Evolutionary conservation across 768 basidiomycete genomes (phyloP), one percentile per base, ranked within the genome.

Genomic region (Lactifluus volemus): DNA sequence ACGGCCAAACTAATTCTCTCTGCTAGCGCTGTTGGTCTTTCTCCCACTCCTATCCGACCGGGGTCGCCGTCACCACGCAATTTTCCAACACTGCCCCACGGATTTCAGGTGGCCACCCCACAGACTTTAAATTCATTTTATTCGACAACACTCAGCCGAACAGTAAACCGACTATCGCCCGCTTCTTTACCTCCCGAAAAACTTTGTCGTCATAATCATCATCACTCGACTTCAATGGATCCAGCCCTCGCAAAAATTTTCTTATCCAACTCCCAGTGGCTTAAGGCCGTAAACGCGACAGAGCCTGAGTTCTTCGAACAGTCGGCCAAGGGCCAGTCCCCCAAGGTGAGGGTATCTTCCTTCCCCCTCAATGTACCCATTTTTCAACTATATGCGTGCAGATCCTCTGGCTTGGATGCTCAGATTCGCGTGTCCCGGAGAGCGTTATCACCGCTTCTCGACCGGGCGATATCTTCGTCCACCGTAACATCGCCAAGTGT

Each of bases 401-500:
- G 88, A 76, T 85, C 11, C 81, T 88, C 67, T 90, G 86, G 87
- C 81, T 90, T 68, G 86, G 88, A 53, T 90, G 88, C 71, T 80
- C 90, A 41, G 92, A 95, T 71, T 93, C 90, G 11, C 79, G 92
- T 64, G 88, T 92, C 3, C 90, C 89, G 19, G 91, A 92, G 71
- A 82, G 82, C 39, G 85, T 89, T 65, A 75, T 89, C 59, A 84
- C 84, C 39, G 81, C 77, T 39, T 76, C 82, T 9, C 78, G 78
- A 64, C 92, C 92, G 0, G 93, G 92, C 55, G 86, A 86, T 48
- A 82, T 89, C 62, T 94, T 95, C 67, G 84, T 87, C 32, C 85
- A 92, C 72, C 78, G 92, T 50, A 94, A 94, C 72, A 85, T 95
- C 65, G 92, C 91, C 55, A 94, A 96, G 86, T 90, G 65, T 59